Evolutionary conservation across 495 filamentous ascomycete genomes (phyloP).

Genomic region (Aspergillus panamensis): DNA sequence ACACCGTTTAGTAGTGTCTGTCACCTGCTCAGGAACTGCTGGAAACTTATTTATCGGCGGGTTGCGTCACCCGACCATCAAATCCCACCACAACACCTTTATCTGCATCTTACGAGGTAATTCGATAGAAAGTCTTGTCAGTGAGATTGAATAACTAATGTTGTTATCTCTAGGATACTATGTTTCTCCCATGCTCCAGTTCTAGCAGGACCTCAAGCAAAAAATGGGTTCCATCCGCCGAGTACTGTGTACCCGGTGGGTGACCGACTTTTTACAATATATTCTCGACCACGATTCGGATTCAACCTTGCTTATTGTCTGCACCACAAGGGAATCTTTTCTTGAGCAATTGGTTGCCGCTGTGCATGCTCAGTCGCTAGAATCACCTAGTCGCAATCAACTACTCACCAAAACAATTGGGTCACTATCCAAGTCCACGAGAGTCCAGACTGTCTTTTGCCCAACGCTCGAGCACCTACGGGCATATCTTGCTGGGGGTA

Average conservation of each 20-base stretch:
- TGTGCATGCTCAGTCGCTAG: slow-evolving; percentile 22
- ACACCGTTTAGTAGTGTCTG: not conserved
- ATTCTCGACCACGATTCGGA: slow-evolving; percentile 53
- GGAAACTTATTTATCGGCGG: slow-evolving; percentile 5
- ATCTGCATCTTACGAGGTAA: not conserved
- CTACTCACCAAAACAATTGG: slow-evolving; percentile 64
- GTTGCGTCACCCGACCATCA: slow-evolving; percentile 3
- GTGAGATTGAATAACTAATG: not conserved
- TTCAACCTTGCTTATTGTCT: slow-evolving; percentile 65
- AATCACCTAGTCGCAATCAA: slow-evolving; percentile 26
- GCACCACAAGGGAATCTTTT: slow-evolving; percentile 62
- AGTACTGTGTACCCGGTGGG: slow-evolving; percentile 26
- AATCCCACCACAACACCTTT: not conserved
- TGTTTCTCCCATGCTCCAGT: not conserved
- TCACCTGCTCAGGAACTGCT: not conserved
- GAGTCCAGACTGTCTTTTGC: slow-evolving; percentile 65
- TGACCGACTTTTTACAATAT: slow-evolving; percentile 59
- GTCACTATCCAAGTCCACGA: slow-evolving; percentile 62
- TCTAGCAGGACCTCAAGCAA: not conserved
- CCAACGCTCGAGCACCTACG: slow-evolving; percentile 72
- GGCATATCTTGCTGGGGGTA: slow-evolving; percentile 59
- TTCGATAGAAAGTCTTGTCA: not conserved
- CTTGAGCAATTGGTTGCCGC: slow-evolving; percentile 45
- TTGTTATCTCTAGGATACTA: not conserved
- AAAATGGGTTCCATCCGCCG: slow-evolving; percentile 24